These are phyloP conservation scores for Vigna mungo DNA, from an alignment of 306 rosid genomes.

Conservation along the genomic window DNA sequence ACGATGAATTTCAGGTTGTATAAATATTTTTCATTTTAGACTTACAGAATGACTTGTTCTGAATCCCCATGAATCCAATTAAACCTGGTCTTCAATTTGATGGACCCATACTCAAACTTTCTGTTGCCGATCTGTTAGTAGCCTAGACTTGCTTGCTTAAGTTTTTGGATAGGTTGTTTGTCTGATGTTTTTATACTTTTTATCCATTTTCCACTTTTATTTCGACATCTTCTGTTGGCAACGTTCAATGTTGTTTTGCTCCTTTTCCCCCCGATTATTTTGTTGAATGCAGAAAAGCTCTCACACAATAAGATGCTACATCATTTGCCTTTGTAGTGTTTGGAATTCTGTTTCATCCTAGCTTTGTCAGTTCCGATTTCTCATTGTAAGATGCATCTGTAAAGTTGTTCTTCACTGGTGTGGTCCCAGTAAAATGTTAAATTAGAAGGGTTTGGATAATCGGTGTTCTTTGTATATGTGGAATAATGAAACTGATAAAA, in stretches of 20 bases:
- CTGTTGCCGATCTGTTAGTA: background rate
- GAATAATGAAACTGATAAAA: background rate
- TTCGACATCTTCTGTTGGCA: background rate
- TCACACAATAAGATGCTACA: constrained; percentile 5
- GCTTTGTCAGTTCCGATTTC: background rate
- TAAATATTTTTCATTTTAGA: constrained; percentile 16
- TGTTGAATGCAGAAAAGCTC: constrained; percentile 15
- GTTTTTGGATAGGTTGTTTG: constrained; percentile 8
- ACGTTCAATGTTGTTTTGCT: constrained; percentile 21
- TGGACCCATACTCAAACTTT: constrained; percentile 22
- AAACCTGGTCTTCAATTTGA: background rate
- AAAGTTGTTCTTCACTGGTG: constrained; percentile 23
- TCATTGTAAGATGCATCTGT: constrained; percentile 11
- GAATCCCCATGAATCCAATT: too few relatives aligned
- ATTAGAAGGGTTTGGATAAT: background rate
- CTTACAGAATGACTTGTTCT: constrained; percentile 3
- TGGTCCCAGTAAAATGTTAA: constrained; percentile 13
- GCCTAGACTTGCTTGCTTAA: constrained; percentile 10
- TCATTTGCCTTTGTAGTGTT: background rate
- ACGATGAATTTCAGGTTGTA: background rate
- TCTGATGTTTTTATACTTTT: background rate
- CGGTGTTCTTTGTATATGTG: background rate
- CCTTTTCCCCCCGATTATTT: background rate
- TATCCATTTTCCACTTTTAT: background rate
- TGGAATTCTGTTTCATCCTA: background rate